Evolutionary conservation across 2,329 filamentous ascomycete species (phyloP).

Genomic region (Fusarium citri): DNA sequence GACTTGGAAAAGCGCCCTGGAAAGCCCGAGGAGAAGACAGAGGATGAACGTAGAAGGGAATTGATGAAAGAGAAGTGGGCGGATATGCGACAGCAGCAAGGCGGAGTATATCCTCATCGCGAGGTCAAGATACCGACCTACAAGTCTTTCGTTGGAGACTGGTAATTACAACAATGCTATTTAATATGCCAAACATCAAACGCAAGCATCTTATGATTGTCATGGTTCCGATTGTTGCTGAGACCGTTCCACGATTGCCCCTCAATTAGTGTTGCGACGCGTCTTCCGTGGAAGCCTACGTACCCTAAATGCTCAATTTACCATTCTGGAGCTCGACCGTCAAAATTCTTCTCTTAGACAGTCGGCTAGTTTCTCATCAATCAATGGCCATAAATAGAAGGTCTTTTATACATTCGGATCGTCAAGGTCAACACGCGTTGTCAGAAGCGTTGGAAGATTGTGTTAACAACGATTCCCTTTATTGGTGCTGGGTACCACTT

Average conservation of each 20-base stretch:
- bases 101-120: background rate
- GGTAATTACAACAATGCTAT: background rate
- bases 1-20: fast-evolving
- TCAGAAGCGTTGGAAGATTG: too few relatives aligned
- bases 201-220: too few relatives aligned
- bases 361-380: fast-evolving
- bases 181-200: background rate
- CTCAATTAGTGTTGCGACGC: background rate
- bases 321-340: background rate
- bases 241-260: background rate
- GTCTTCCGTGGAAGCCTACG: background rate
- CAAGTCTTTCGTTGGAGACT: background rate
- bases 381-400: background rate
- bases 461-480: too few relatives aligned
- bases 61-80: background rate
- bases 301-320: background rate
- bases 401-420: too few relatives aligned
- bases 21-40: background rate
- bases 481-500: too few relatives aligned
- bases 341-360: fast-evolving
- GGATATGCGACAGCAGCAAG: background rate
- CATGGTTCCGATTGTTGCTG: background rate
- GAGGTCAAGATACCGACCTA: slow-evolving; percentile 11
- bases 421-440: too few relatives aligned
- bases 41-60: background rate